Base-by-base conservation (phyloP, 2,329 filamentous ascomycete species). In the Trichophyton simii region DNA sequence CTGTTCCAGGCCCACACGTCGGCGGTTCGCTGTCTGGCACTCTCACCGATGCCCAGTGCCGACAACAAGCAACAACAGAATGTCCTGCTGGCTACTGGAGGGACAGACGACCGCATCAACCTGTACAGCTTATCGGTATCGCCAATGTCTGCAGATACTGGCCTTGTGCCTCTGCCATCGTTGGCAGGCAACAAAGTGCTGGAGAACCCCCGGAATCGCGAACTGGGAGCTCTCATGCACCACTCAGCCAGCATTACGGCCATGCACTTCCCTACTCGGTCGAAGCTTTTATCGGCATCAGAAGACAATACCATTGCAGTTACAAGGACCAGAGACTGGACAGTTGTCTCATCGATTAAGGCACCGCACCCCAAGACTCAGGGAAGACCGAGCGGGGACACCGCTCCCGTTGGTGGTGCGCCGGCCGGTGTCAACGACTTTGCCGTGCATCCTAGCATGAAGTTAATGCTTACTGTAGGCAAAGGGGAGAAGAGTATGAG, bases 391-490 rank as follows among this genome's bases (percentile, higher is more conserved):
- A 92, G 86, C 67, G 92, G 92, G 63, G 92, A 96, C 73, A 97
- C 92, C 18, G 90, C 91, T 6, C 86, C 87, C 1, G 82, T 87
- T 9, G 91, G 90, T 18, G 88, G 85, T 57, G 84, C 87, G 28
- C 91, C 91, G 0, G 83, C 86, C n/a, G 94, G 94, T 18, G 84
- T 97, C 67, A 97, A 96, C 72, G 89, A 91, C 72, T 95, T 99
- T 72, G 90, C 92, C 1, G 87, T 99, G 28, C 94, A 99, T 72
- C 92, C 94, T 0, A 95, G 89, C 72, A 89, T 95, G 82, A 97
- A 96, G 77, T 79, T 99, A 58, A 96, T 97, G 89, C 84, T 99
- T 63, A 95, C 85, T 67, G 91, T 97, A 7, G 87, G 89, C 67
- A 89, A 87, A 68, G 91, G 91, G 66, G 94, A 99, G 77, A 86